Base-by-base conservation (phyloP, 2,329 filamentous ascomycete species). In the Neonectria hederae region DNA sequence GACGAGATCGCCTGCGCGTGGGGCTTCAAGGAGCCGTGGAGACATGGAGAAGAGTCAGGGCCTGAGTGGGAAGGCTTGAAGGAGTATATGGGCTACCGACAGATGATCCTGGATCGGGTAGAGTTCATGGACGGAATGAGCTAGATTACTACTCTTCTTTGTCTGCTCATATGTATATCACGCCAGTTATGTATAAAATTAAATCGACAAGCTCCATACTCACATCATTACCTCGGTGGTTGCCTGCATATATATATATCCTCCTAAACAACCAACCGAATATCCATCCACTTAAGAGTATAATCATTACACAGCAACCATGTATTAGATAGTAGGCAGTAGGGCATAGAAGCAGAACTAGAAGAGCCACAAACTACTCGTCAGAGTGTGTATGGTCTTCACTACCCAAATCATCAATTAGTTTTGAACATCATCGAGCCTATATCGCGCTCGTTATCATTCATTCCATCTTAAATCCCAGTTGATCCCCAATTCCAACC, bases 41-140 rank as follows among this genome's bases (percentile, higher is more conserved):
- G 90, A 76, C 87, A 92, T 75, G 96, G 96, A 1, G 94, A 97
- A 76, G 96, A 99, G 80, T 92, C 94, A 69, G 95, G 96, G 0
- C 86, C 89, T 57, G 95, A 97, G 67, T 99, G 96, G 93, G 91
- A 97, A 72, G 87, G 86, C 32, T 82, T 99, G 67, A 88, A 90
- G 70, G 92, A 97, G 80, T 96, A 93, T 80, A 89, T 94, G 72
- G 88, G 92, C 40, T 85, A 91, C 74, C 90, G 92, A 75, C 91
- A 92, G 28, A 97, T 98, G 95, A 86, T 97, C 70, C 82, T 99
- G 56, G 96, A 99, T 79, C 90, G 90, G 69, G 90, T 93, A 17
- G 92, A 95, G 76, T 85, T 97, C 73, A 95, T 98, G 92, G 90
- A 93, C 69, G 96, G 95, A 19, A 97, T 97, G 94, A 74, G 71